Base-by-base conservation (phyloP, 257 asterid genomes). In the Forsythia suspensa region DNA sequence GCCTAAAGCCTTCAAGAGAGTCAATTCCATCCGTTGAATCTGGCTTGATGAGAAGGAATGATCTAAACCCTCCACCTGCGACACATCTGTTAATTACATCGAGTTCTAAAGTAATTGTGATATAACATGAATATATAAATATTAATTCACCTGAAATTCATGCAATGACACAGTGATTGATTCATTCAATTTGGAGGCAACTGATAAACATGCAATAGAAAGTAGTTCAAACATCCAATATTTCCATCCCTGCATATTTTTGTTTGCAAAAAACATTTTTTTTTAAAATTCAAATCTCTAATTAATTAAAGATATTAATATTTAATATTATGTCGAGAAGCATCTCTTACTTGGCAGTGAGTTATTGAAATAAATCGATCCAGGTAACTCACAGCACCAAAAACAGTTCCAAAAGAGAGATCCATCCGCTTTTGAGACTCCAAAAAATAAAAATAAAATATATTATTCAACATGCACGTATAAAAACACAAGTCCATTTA, bases 111-210 rank as follows among this genome's bases (percentile, higher is more conserved):
- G 57, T 48, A 11, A 13, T 44, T 11, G 3, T 44, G 5, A 44
- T 11, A 44, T 44, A 0, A 44, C 13, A 44, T 11, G 34, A 29
- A 29, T 29, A 29, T 29, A 29, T 29, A 29, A 29, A 29, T 29
- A 29, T 29, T 29, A 29, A 29, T 29, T 29, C n/a, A 90, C 98
- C 98, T 92, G 93, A 71, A 91, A 80, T 75, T 92, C 88, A 77
- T 73, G 75, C 81, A 91, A 82, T 0, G 82, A 51, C 48, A 70
- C 85, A 21, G 80, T 15, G 12, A 36, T 41, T 37, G 93, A 81
- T 63, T 92, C 97, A 38, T 85, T 82, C 85, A 89, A 88, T 80
- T 94, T 94, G 21, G 91, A 66, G 0, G 98, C 89, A 4, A 93
- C 84, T 1, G 96, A 87, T 68, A 94, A 84, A 77, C 97, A 94